Conservation (phyloP, 148 eudicot species). For the Oxyria digyna region DNA sequence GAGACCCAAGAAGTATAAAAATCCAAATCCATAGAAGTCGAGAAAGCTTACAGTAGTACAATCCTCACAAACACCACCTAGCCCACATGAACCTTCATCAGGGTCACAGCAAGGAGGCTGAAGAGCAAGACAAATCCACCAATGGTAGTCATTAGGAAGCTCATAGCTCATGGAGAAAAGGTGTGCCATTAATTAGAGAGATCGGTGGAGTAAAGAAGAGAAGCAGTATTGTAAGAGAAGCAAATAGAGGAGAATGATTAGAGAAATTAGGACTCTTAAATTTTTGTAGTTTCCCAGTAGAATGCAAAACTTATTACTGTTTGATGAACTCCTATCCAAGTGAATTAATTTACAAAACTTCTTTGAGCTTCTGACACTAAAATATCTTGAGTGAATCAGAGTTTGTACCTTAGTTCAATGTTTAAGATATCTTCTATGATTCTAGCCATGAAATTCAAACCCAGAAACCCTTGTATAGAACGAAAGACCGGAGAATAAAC, state of each 20-base stretch:
- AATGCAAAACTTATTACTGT: background rate
- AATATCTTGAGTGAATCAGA: background rate
- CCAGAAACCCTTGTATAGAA: background rate
- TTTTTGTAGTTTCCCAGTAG: background rate
- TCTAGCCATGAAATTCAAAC: background rate
- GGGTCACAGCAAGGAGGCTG: conserved; percentile 75
- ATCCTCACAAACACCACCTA: conserved; percentile 53
- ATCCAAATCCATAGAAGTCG: background rate
- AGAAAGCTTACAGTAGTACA: conserved; percentile 51
- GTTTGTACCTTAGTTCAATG: background rate
- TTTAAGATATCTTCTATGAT: background rate
- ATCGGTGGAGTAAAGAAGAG: background rate
- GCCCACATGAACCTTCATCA: conserved; percentile 45
- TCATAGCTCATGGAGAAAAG: background rate
- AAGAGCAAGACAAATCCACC: conserved; percentile 10
- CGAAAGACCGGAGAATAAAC: conserved; percentile 3
- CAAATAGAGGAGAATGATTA: background rate
- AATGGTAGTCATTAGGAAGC: background rate
- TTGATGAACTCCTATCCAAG: background rate
- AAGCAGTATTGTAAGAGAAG: background rate
- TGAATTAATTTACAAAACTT: background rate
- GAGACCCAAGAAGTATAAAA: background rate
- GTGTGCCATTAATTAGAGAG: background rate
- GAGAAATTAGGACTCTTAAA: background rate
- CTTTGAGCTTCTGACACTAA: background rate